Conservation (phyloP, 1,139 yeast genomes). For the Blastobotrys illinoisensis region DNA sequence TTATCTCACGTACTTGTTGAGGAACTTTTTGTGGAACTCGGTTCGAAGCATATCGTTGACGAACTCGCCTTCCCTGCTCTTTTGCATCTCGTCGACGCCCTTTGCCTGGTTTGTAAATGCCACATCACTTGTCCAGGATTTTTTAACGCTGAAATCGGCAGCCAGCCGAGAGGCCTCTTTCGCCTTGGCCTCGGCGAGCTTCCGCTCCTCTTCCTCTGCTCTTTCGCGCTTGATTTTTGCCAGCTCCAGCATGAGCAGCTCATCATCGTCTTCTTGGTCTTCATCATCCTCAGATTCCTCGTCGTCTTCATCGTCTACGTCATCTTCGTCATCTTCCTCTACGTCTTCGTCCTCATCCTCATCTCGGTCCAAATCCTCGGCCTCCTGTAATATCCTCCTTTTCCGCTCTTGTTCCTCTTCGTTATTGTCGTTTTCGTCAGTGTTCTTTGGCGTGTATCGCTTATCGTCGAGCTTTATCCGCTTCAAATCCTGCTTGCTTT, state of each 20-base stretch:
- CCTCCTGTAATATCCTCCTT: constrained; percentile 21
- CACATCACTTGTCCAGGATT: constrained; percentile 44
- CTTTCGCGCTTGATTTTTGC: constrained; percentile 47
- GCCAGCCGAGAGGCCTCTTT: constrained; percentile 5
- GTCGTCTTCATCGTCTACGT: constrained; percentile 2
- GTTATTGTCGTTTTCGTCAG: constrained; percentile 6
- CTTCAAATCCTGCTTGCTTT: constrained; percentile 12
- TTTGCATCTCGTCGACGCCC: constrained; percentile 11
- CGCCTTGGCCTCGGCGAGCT: constrained; percentile 42
- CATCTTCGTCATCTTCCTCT: constrained; percentile 20
- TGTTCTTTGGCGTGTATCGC: not conserved
- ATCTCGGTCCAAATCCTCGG: constrained; percentile 20
- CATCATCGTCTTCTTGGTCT: constrained; percentile 29
- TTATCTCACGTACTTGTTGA: constrained; percentile 57
- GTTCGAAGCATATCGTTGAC: constrained; percentile 65
- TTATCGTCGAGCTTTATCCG: constrained; percentile 8
- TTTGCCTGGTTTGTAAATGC: constrained; percentile 40
- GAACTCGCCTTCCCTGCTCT: constrained; percentile 31
- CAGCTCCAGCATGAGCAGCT: constrained; percentile 46
- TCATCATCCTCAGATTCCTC: constrained; percentile 18
- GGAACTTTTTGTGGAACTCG: constrained; percentile 63
- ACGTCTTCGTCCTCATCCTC: constrained; percentile 24
- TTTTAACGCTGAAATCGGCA: constrained; percentile 31
- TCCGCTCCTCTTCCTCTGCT: constrained; percentile 35
- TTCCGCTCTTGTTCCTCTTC: constrained; percentile 16